phyloP scores from a whole-genome alignment of 2,329 filamentous ascomycete species.

The Claviceps digitariae region DNA sequence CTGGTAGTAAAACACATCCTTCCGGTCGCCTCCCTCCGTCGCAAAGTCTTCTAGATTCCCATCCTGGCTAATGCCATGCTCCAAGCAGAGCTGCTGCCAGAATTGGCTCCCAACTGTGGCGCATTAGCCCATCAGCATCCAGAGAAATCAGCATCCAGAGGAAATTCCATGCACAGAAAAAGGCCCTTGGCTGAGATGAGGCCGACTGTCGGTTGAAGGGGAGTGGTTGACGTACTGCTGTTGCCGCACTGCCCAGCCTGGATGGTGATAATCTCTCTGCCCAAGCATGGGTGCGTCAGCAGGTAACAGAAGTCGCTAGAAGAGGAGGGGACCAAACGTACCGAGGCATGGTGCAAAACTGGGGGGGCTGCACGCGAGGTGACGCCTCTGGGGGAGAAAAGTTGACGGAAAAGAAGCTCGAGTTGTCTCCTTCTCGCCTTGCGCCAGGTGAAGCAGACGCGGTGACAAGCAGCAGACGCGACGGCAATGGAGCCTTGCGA shows the following conservation, averaged over 20 bases:
- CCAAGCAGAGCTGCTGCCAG: constrained; percentile 96
- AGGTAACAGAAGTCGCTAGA: constrained; percentile 2
- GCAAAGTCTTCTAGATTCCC: constrained; percentile 97
- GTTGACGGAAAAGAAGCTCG: neutral
- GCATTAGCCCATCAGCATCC: neutral
- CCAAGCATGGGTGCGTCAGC: neutral
- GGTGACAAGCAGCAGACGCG: constrained; percentile 2
- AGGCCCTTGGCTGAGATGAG: too few species aligned
- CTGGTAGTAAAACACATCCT: constrained; percentile 99
- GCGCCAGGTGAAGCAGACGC: constrained; percentile 2
- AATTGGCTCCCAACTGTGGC: constrained; percentile 80
- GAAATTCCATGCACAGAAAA: too few species aligned
- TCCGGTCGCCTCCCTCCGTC: constrained; percentile 91
- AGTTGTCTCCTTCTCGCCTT: neutral
- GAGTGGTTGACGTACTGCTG: constrained; percentile 62
- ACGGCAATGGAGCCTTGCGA: too few species aligned
- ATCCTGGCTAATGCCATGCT: constrained; percentile 95
- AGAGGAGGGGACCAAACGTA: constrained; percentile 1
- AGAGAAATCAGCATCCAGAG: neutral
- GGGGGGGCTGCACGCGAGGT: neutral
- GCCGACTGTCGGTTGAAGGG: too few species aligned
- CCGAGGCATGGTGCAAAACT: constrained; percentile 15
- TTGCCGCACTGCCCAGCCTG: constrained; percentile 99
- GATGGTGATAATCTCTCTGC: constrained; percentile 96
- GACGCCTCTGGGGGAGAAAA: too few species aligned